Conservation (phyloP, 2,329 filamentous ascomycete genomes). For the Clonostachys solani region DNA sequence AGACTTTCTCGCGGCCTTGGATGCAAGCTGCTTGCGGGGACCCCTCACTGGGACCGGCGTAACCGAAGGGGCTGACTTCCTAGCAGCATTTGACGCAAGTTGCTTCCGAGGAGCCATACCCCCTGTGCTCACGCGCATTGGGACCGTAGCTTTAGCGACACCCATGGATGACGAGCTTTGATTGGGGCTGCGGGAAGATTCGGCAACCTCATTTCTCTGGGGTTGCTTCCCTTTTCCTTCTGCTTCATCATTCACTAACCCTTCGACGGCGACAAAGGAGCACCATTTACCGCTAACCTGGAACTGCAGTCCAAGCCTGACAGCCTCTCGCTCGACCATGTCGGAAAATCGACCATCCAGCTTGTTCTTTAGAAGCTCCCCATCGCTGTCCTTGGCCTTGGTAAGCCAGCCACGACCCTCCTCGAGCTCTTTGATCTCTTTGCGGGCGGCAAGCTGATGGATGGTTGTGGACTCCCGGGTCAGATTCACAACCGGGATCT, state of each 20-base stretch:
- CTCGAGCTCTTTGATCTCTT: slow-evolving; percentile 65
- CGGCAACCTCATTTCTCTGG: too few species aligned
- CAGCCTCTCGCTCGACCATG: slow-evolving; percentile 61
- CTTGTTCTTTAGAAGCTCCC: slow-evolving; percentile 39
- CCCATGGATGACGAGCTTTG: too few species aligned
- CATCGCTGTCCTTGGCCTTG: slow-evolving; percentile 39
- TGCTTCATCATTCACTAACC: slow-evolving; percentile 14
- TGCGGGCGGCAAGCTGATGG: slow-evolving; percentile 67
- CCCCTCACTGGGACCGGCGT: too few species aligned
- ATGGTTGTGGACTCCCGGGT: slow-evolving; percentile 46
- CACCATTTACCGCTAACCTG: slow-evolving; percentile 68
- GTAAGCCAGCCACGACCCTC: slow-evolving; percentile 64
- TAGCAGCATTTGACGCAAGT: slow-evolving; percentile 95
- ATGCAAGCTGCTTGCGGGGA: slow-evolving; percentile 93
- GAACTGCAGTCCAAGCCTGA: slow-evolving; percentile 60
- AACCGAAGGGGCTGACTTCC: slow-evolving; percentile 91
- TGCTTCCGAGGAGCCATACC: slow-evolving; percentile 69
- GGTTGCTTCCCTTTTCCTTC: background rate
- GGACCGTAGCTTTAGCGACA: too few species aligned
- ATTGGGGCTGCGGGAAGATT: too few species aligned
- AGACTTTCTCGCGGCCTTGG: slow-evolving; percentile 96
- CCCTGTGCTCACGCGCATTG: too few species aligned
- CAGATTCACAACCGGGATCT: slow-evolving; percentile 55
- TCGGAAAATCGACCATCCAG: slow-evolving; percentile 48
- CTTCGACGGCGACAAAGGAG: slow-evolving; percentile 66